These are phyloP conservation scores for Helicocarpus griseus DNA, from an alignment of 2,329 filamentous ascomycete species.

Conservation along the genomic window DNA sequence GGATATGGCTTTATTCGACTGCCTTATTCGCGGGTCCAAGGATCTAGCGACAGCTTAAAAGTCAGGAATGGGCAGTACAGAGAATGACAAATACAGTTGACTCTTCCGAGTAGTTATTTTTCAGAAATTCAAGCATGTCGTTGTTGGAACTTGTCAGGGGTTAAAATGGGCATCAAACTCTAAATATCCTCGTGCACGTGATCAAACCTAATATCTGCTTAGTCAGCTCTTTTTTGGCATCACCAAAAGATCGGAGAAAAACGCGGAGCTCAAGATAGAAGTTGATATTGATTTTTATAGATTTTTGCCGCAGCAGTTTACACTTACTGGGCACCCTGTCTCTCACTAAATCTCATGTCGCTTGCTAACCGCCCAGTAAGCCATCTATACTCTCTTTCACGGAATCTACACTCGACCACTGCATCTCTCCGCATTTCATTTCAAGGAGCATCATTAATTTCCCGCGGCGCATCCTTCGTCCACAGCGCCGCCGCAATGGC, in stretches of 20 bases:
- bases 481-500: background rate
- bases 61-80: too few relatives aligned
- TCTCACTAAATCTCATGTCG: background rate
- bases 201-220: background rate
- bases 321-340: background rate
- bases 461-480: background rate
- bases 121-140: background rate
- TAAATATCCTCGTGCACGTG: background rate
- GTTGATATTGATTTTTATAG: background rate
- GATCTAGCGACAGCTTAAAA: too few relatives aligned
- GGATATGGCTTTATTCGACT: slow-evolving; percentile 17
- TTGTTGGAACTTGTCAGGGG: too few relatives aligned
- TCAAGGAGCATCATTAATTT: too few relatives aligned
- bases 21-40: too few relatives aligned
- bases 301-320: too few relatives aligned
- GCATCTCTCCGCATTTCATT: background rate
- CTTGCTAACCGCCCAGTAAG: background rate
- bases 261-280: background rate
- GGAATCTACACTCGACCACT: background rate
- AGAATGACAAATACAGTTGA: too few relatives aligned
- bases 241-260: background rate
- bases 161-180: background rate
- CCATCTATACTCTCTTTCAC: background rate
- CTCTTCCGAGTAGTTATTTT: background rate
- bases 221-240: background rate